Conservation (phyloP, 1,284 basidiomycete species). For the Ganoderma boninense region DNA sequence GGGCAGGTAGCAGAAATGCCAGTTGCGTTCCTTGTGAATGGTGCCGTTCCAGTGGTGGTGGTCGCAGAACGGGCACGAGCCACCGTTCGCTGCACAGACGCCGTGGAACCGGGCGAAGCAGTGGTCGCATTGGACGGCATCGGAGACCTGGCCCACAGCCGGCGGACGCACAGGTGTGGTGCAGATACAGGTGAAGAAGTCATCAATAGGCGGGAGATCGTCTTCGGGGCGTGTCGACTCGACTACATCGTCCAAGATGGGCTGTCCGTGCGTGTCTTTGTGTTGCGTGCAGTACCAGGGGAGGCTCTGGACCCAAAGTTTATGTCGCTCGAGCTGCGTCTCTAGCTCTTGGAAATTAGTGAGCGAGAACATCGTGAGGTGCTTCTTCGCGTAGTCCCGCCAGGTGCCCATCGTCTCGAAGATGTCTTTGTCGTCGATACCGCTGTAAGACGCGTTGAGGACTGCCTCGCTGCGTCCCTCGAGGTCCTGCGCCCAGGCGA, state of each 20-base stretch:
- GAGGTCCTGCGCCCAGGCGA: conserved; percentile 75
- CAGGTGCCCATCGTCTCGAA: conserved; percentile 77
- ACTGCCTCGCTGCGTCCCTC: conserved; percentile 78
- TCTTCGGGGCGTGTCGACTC: conserved; percentile 77
- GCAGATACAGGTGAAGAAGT: conserved; percentile 86
- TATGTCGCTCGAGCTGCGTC: conserved; percentile 68
- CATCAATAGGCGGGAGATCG: conserved; percentile 76
- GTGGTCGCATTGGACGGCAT: conserved; percentile 88
- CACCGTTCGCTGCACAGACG: conserved; percentile 82
- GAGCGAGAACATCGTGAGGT: conserved; percentile 75
- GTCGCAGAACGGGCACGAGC: conserved; percentile 88
- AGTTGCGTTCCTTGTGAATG: conserved; percentile 79
- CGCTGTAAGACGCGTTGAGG: conserved; percentile 67
- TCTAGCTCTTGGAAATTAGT: conserved; percentile 78
- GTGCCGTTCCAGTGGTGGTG: conserved; percentile 89
- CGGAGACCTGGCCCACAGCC: conserved; percentile 72
- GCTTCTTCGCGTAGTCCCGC: conserved; percentile 73
- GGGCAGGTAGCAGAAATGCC: conserved; percentile 82
- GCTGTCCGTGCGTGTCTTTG: conserved; percentile 63
- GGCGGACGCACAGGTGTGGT: conserved; percentile 77
- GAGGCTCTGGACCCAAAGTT: conserved; percentile 73
- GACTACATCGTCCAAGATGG: conserved; percentile 74
- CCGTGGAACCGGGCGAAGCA: conserved; percentile 86
- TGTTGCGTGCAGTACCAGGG: conserved; percentile 82
- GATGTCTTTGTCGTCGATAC: conserved; percentile 63